Evolutionary conservation across 768 basidiomycete species (phyloP), one percentile per base, ranked within the genome.

Genomic region (Crassisporium funariophilum): DNA sequence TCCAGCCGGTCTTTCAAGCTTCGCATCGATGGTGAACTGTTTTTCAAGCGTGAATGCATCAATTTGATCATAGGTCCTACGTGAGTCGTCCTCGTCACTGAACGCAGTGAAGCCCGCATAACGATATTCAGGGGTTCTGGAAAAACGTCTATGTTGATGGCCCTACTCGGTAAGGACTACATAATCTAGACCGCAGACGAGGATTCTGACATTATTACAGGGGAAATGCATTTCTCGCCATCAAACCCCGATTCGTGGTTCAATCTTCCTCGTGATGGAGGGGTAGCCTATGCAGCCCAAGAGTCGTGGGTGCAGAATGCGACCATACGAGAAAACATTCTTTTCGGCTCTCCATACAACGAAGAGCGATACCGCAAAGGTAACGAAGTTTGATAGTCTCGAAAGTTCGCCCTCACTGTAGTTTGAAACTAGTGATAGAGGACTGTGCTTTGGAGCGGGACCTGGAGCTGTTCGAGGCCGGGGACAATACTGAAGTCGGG

Each of bases 291-390:
- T 62, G 84, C 86, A 5, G 84, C 84, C 1, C 89, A 93, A 60
- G 87, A 89, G 58, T 82, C 86, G 2, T 93, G 88, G 88, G 82
- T 90, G 9, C 78, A 84, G 63, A 89, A 86, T 50, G 85, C 83
- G 46, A 88, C 86, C 0, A 84, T 88, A 40, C 73, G 68, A 71
- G 84, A 91, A 35, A 94, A 93, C 59, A 84, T 93, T 45, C 64
- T 86, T 37, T 93, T 93, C 52, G 88, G 88, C 19, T 66, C 81
- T 4, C 77, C 83, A 1, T 88, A 81, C 51, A 84, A 93, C 42
- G 84, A 86, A 59, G 78, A 76, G 48, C 74, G 83, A n/a, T 92
- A 92, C 60, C 82, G 82, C 72, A 77, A 82, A 54, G 64, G 62
- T 60, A 34, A 15, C 16, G 20, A 24, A 4, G 17, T 6, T 17